These are phyloP conservation scores for Porodaedalea pini DNA, from an alignment of 1,284 basidiomycete species.

Conservation along the genomic window DNA sequence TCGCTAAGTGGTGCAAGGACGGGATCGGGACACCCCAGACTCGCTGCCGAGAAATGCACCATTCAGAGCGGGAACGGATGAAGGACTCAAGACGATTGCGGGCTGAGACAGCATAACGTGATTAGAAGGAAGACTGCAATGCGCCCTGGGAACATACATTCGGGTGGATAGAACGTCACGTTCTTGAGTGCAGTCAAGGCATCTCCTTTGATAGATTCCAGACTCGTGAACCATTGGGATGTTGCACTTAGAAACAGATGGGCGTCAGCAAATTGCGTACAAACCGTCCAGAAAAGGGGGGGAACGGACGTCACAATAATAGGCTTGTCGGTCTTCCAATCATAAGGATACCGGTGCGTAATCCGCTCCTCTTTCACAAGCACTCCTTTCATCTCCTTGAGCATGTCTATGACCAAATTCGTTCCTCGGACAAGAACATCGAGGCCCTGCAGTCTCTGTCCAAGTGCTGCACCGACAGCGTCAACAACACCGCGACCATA, in stretches of 20 bases:
- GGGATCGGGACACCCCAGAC: slow-evolving; percentile 99
- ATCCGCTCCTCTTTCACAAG: slow-evolving; percentile 71
- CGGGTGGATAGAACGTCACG: slow-evolving; percentile 77
- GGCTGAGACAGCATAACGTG: slow-evolving; percentile 47
- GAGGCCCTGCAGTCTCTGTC: slow-evolving; percentile 57
- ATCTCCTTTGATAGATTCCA: slow-evolving; percentile 77
- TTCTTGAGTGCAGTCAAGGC: slow-evolving; percentile 71
- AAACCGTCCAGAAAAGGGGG: background rate
- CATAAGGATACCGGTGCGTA: slow-evolving; percentile 91
- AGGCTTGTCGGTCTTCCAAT: slow-evolving; percentile 95
- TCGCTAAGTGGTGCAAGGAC: slow-evolving; percentile 70
- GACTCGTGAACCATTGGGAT: slow-evolving; percentile 96
- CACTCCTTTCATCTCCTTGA: slow-evolving; percentile 51
- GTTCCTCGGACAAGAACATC: slow-evolving; percentile 74
- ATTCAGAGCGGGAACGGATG: slow-evolving; percentile 86
- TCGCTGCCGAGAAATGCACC: slow-evolving; percentile 98
- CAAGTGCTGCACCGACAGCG: slow-evolving; percentile 48
- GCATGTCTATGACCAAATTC: slow-evolving; percentile 58
- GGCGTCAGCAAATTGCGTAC: background rate
- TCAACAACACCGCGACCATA: slow-evolving; percentile 59
- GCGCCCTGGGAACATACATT: slow-evolving; percentile 49
- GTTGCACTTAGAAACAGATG: slow-evolving; percentile 65
- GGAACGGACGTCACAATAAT: slow-evolving; percentile 80
- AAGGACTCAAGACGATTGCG: slow-evolving; percentile 84
- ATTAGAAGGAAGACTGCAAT: slow-evolving; percentile 8